phyloP scores from a whole-genome alignment of 257 asterid species.

The Avicennia marina region DNA sequence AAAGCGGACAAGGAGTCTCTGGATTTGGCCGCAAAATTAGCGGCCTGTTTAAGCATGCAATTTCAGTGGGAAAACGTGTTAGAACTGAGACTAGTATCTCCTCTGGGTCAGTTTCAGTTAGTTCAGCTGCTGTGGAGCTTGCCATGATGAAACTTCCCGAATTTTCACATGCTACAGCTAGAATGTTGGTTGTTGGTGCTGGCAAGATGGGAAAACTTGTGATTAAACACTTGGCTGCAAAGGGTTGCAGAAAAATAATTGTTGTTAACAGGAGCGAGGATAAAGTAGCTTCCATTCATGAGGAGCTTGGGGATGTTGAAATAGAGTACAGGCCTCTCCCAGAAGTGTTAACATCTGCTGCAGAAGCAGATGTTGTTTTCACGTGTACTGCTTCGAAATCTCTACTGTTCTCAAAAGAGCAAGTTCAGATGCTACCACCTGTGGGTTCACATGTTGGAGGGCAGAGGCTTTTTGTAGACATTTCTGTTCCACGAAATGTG shows the following conservation, averaged over 20 bases:
- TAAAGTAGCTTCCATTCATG: conserved; percentile 50
- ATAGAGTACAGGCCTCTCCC: conserved; percentile 55
- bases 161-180: conserved; percentile 36
- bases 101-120: conserved; percentile 83
- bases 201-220: conserved; percentile 98
- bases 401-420: conserved; percentile 57
- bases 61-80: conserved; percentile 85
- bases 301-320: conserved; percentile 63
- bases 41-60: conserved; percentile 78
- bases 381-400: conserved; percentile 74
- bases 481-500: conserved; percentile 87
- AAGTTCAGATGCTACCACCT: conserved; percentile 51
- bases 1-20: conserved; percentile 66
- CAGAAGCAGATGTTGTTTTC: conserved; percentile 77
- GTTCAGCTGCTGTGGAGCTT: conserved; percentile 97
- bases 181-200: conserved; percentile 83
- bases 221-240: conserved; percentile 79
- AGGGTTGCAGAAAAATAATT: conserved; percentile 69
- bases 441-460: conserved; percentile 43
- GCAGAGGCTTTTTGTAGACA: conserved; percentile 65
- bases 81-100: conserved; percentile 82
- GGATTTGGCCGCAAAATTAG: conserved; percentile 83
- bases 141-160: conserved; percentile 77
- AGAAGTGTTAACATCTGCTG: conserved; percentile 53
- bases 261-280: conserved; percentile 81